Conservation (phyloP, 2,329 filamentous ascomycete species). For the Sporothrix protearum region DNA sequence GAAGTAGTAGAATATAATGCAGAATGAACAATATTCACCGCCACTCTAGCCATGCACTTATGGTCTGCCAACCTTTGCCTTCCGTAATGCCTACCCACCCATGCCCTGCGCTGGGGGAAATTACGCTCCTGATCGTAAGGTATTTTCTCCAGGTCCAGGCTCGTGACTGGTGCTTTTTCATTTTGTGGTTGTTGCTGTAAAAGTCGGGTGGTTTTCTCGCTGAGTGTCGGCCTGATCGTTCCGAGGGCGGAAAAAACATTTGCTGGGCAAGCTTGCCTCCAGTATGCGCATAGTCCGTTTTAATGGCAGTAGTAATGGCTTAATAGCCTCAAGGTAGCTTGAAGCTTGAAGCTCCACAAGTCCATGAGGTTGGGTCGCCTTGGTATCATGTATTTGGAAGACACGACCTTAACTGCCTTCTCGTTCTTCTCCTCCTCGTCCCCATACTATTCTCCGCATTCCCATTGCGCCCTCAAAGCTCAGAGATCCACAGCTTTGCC, state of each 20-base stretch:
- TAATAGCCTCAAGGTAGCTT: neutral
- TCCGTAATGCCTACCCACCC: neutral
- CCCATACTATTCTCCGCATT: neutral
- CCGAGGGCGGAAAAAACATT: neutral
- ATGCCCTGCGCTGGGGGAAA: neutral
- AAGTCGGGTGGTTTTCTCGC: neutral
- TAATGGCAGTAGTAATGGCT: neutral
- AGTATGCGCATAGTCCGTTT: neutral
- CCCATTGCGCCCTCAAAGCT: neutral
- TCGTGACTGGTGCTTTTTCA: neutral
- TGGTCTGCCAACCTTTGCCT: neutral
- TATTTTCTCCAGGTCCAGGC: neutral
- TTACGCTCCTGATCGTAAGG: neutral
- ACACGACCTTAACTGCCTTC: neutral
- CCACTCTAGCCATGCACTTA: neutral
- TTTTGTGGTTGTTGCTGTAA: neutral
- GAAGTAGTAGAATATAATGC: neutral
- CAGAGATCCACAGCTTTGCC: conserved; percentile 39
- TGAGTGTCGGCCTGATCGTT: neutral
- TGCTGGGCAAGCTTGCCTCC: neutral
- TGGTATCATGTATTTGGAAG: neutral
- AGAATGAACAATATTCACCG: neutral
- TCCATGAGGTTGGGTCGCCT: neutral
- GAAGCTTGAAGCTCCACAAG: neutral
- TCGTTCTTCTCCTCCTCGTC: neutral